Conservation (phyloP, 768 basidiomycete genomes). For the Porpolomopsis calyptriformis region DNA sequence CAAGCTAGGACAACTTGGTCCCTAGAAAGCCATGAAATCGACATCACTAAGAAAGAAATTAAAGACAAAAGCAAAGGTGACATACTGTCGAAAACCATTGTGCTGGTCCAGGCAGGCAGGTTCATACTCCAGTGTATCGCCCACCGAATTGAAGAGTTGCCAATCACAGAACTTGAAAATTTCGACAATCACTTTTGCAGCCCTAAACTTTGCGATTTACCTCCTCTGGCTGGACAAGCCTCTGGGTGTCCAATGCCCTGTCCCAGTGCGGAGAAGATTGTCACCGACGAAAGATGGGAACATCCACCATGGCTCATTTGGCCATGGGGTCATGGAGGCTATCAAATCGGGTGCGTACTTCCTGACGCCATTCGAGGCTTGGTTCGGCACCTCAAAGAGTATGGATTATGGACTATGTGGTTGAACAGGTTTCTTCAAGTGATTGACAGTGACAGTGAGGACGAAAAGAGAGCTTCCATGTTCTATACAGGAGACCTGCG, state of each 20-base stretch:
- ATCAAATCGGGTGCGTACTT: too few species aligned
- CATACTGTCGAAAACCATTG: constrained; percentile 15
- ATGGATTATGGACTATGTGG: not conserved
- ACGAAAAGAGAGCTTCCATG: not conserved
- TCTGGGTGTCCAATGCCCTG: constrained; percentile 14
- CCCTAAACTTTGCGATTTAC: constrained; percentile 20
- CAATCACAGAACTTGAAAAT: constrained; percentile 23
- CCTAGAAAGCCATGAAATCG: too few species aligned
- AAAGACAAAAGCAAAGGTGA: constrained; percentile 21
- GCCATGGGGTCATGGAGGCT: not conserved
- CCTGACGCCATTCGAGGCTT: too few species aligned
- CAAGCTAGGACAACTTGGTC: too few species aligned
- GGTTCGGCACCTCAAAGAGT: not conserved
- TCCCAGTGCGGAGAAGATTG: constrained; percentile 6
- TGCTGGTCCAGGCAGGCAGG: constrained; percentile 21
- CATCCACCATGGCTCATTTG: not conserved
- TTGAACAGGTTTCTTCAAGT: not conserved
- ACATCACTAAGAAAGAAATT: too few species aligned
- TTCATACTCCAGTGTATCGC: constrained; percentile 22
- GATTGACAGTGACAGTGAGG: not conserved
- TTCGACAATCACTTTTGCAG: constrained; percentile 18
- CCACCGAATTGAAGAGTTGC: constrained; percentile 13
- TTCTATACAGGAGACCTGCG: too few species aligned
- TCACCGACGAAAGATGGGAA: not conserved
- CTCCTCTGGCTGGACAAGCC: constrained; percentile 29